Evolutionary conservation across 495 filamentous ascomycete species (phyloP).

Genomic region (Penicillium samsonianum): DNA sequence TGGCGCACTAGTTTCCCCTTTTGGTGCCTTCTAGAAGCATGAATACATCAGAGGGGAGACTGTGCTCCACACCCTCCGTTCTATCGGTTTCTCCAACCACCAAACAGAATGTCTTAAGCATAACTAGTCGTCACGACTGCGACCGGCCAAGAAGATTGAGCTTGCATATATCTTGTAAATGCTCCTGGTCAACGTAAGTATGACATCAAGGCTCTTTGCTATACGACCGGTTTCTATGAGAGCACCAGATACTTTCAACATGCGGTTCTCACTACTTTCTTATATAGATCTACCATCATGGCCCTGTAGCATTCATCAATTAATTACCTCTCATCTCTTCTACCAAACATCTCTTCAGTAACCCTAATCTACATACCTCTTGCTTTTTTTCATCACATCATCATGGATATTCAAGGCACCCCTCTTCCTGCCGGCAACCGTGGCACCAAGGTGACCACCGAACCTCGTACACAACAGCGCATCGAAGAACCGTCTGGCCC

Average conservation of each 20-base stretch:
- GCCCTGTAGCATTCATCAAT: constrained; percentile 5
- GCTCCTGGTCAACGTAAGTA: constrained; percentile 28
- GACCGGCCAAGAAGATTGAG: constrained; percentile 10
- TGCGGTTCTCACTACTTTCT: background rate
- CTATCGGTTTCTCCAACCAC: constrained; percentile 23
- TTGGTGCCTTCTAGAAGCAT: constrained; percentile 10
- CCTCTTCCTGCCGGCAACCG: constrained; percentile 38
- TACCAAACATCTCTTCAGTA: background rate
- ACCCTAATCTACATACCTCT: background rate
- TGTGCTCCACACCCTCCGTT: constrained; percentile 18
- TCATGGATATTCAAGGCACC: constrained; percentile 53
- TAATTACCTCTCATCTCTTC: constrained; percentile 3
- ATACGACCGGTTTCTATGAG: background rate
- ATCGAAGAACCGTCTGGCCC: constrained; percentile 57
- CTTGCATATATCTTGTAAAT: constrained; percentile 2
- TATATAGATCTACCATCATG: constrained; percentile 30
- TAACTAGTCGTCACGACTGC: constrained; percentile 31
- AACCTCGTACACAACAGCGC: constrained; percentile 47
- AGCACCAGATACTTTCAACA: constrained; percentile 4
- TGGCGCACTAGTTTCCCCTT: constrained; percentile 11
- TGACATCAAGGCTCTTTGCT: constrained; percentile 38
- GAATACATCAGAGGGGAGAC: constrained; percentile 9
- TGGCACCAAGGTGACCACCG: constrained; percentile 53
- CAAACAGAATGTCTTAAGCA: constrained; percentile 19
- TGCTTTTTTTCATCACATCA: constrained; percentile 14